Evolutionary conservation across 805 yeast species (phyloP).

Genomic region (Pichia phayaonensis): DNA sequence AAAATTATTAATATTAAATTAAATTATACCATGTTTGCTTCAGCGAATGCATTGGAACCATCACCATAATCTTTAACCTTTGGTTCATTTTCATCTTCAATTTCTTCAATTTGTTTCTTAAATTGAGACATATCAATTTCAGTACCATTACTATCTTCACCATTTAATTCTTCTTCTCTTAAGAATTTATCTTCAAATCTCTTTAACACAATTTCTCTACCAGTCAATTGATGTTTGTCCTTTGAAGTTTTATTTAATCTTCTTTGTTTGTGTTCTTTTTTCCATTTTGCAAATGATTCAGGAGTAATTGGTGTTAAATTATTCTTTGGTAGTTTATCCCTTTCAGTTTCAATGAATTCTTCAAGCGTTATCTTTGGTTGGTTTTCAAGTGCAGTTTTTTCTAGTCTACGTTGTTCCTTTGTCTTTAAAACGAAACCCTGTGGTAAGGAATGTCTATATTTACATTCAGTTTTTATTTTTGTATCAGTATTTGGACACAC

Average conservation of each 20-base stretch:
- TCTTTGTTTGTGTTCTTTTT: conserved; percentile 54
- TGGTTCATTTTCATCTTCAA: conserved; percentile 37
- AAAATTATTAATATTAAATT: too few relatives aligned
- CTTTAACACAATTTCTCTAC: conserved; percentile 61
- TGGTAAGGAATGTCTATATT: conserved; percentile 91
- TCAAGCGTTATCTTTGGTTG: conserved; percentile 91
- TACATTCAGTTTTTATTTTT: conserved; percentile 49
- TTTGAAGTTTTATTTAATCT: conserved; percentile 33
- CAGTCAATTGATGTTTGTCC: conserved; percentile 36
- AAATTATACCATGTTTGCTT: conserved; percentile 18
- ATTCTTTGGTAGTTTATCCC: conserved; percentile 69
- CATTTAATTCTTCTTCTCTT: conserved; percentile 42
- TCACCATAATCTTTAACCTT: conserved; percentile 69
- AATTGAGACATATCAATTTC: conserved; percentile 53
- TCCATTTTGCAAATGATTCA: conserved; percentile 79
- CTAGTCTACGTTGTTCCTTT: conserved; percentile 88
- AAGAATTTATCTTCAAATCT: conserved; percentile 50
- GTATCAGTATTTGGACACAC: conserved; percentile 91
- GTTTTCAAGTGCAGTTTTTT: conserved; percentile 72
- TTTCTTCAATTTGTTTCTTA: conserved; percentile 50
- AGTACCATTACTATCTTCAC: conserved; percentile 33
- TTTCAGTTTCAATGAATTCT: conserved; percentile 91
- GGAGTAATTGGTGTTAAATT: conserved; percentile 81
- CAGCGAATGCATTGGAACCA: conserved; percentile 38
- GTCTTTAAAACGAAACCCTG: conserved; percentile 96